Percentiles rank a stretch among this genome's conserved stretches.
These are phyloP conservation scores for Amaranthus cruentus DNA, from an alignment of 148 eudicot species.

Conservation along the genomic window DNA sequence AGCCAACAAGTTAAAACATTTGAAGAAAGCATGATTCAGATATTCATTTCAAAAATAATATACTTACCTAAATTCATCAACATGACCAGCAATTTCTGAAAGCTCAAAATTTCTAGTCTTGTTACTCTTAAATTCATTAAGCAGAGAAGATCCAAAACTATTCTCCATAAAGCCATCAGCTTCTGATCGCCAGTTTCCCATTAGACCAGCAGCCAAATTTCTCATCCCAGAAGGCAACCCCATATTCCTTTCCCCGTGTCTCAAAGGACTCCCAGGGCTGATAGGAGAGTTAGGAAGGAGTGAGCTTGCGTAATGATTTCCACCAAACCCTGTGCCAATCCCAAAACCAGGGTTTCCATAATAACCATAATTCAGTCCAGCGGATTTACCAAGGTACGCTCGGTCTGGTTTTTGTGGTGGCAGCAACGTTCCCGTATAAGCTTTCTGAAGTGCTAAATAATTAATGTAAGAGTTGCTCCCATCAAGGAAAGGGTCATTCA, in stretches of 20 bases:
- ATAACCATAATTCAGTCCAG: constrained; percentile 54
- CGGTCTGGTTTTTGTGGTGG: constrained; percentile 70
- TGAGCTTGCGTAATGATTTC: constrained; percentile 56
- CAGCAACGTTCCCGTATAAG: constrained; percentile 61
- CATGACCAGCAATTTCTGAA: constrained; percentile 67
- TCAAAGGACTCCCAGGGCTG: constrained; percentile 59
- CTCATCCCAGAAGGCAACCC: constrained; percentile 65
- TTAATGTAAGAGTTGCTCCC: constrained; percentile 63
- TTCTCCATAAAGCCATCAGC: constrained; percentile 50
- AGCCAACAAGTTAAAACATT: constrained; percentile 8
- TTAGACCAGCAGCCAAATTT: constrained; percentile 49
- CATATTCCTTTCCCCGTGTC: constrained; percentile 62
- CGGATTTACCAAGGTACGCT: constrained; percentile 43
- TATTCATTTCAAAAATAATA: background rate
- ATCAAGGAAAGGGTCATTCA: constrained; percentile 52
- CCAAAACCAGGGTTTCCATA: constrained; percentile 57
- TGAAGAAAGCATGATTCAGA: background rate
- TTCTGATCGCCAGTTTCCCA: constrained; percentile 68
- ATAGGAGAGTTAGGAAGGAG: constrained; percentile 68
- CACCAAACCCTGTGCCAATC: constrained; percentile 66
- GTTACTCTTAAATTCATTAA: constrained; percentile 75
- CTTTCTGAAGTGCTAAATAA: constrained; percentile 66
- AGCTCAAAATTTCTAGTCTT: constrained; percentile 78
- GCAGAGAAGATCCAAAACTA: constrained; percentile 57
- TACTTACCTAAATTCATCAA: constrained; percentile 74